Evolutionary conservation across 2,329 filamentous ascomycete species (phyloP).

Genomic region (Ophiocordyceps camponoti-rufipedis): DNA sequence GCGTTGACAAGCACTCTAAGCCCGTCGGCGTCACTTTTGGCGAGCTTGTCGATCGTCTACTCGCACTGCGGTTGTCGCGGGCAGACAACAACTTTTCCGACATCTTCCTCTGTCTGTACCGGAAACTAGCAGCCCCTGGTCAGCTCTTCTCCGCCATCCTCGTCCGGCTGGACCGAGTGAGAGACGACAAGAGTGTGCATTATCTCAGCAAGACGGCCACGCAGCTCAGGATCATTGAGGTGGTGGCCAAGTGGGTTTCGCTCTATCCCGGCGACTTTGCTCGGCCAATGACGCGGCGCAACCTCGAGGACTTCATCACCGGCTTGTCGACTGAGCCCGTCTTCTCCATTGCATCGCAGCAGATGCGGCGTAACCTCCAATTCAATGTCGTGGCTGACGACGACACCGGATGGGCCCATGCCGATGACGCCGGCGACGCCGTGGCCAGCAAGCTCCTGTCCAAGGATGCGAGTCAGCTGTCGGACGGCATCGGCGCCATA

Average conservation of each 20-base stretch:
- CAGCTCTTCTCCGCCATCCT: conserved; percentile 65
- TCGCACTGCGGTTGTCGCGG: conserved; percentile 66
- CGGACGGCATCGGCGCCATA: conserved; percentile 25
- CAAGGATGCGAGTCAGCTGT: conserved; percentile 20
- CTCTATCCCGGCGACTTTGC: conserved; percentile 90
- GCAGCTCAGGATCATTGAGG: conserved; percentile 68
- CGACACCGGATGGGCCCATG: conserved; percentile 80
- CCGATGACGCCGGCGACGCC: conserved; percentile 36
- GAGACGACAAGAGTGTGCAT: conserved; percentile 45
- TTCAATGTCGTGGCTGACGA: conserved; percentile 64
- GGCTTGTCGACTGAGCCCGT: conserved; percentile 61
- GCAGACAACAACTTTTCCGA: conserved; percentile 77
- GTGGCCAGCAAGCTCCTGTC: conserved; percentile 15
- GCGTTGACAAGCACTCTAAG: conserved; percentile 29
- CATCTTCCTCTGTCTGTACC: conserved; percentile 82
- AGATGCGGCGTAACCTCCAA: conserved; percentile 67
- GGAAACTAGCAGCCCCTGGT: conserved; percentile 74
- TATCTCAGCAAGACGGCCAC: conserved; percentile 62
- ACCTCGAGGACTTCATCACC: conserved; percentile 56
- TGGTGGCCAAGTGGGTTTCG: conserved; percentile 77
- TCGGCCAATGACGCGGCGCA: conserved; percentile 50
- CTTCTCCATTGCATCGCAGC: conserved; percentile 68
- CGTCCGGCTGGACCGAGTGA: conserved; percentile 52
- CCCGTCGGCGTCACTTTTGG: conserved; percentile 39
- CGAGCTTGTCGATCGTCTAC: conserved; percentile 71